Evolutionary conservation across 441 rosid genomes (phyloP).

Genomic region (Macaranga tanarius): DNA sequence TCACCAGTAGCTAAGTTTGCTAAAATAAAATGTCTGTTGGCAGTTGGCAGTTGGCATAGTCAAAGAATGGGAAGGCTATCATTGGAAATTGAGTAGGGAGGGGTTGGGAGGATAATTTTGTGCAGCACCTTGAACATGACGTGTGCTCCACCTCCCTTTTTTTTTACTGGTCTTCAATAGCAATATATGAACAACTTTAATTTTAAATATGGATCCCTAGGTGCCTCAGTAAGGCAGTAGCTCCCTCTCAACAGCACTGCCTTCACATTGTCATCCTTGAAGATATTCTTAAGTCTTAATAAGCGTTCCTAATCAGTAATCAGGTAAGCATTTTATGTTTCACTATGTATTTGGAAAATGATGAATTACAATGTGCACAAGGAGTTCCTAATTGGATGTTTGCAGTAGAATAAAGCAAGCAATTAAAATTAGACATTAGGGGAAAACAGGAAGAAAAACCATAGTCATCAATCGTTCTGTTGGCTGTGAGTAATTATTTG

Average conservation of each 20-base stretch:
- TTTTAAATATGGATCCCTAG: not conserved
- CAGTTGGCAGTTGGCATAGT: too few relatives aligned
- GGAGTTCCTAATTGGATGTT: not conserved
- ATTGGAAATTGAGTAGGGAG: too few relatives aligned
- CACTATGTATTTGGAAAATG: not conserved
- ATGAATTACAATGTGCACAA: not conserved
- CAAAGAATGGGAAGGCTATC: too few relatives aligned
- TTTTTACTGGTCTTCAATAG: not conserved
- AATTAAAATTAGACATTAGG: not conserved
- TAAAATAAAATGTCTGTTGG: too few relatives aligned
- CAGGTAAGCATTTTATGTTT: not conserved
- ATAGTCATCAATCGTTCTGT: not conserved
- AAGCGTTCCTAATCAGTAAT: not conserved
- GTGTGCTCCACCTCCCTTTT: not conserved
- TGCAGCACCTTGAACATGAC: not conserved
- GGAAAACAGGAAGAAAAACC: not conserved
- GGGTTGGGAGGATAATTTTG: not conserved
- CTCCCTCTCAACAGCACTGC: not conserved
- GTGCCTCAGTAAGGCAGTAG: not conserved
- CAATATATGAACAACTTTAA: not conserved
- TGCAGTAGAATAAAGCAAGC: not conserved
- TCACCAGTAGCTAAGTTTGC: too few relatives aligned
- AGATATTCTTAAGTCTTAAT: not conserved
- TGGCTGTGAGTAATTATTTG: not conserved
- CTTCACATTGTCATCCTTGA: not conserved